phyloP scores from a whole-genome alignment of 2,329 filamentous ascomycete species.

The Colletotrichum chlorophyti region DNA sequence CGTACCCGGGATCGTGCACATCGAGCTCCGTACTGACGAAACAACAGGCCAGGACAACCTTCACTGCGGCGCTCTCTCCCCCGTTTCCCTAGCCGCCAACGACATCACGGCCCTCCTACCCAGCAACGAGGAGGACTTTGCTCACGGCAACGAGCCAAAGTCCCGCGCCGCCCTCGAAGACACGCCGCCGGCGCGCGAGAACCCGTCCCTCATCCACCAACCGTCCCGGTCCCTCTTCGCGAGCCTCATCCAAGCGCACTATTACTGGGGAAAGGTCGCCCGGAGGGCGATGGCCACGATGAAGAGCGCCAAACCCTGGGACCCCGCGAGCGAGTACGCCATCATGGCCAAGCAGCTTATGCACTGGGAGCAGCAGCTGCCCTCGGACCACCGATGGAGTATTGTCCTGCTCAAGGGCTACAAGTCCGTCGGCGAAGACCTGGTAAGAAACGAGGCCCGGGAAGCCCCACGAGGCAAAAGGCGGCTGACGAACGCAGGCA shows the following conservation, averaged over 20 bases:
- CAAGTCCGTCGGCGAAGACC: conserved; percentile 55
- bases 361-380: conserved; percentile 57
- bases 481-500: conserved; percentile 42
- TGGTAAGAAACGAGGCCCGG: conserved; percentile 45
- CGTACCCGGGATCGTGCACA: conserved; percentile 24
- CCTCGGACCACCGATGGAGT: conserved; percentile 55
- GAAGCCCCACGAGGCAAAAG: neutral
- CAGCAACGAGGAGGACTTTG: conserved; percentile 59
- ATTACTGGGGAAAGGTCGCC: conserved; percentile 60
- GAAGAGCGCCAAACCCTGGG: conserved; percentile 52
- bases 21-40: neutral
- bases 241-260: conserved; percentile 60
- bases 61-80: conserved; percentile 58
- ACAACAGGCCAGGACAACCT: conserved; percentile 58
- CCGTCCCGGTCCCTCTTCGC: conserved; percentile 60
- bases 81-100: conserved; percentile 55
- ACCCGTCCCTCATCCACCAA: conserved; percentile 50
- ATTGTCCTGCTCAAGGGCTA: conserved; percentile 49
- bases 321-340: conserved; percentile 54
- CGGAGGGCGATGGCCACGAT: conserved; percentile 54
- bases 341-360: conserved; percentile 48
- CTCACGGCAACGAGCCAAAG: conserved; percentile 51
- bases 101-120: conserved; percentile 63
- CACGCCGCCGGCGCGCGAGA: conserved; percentile 55
- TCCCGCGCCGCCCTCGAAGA: conserved; percentile 60